Base-by-base conservation (phyloP, 345 rosid species). In the Bruguiera parviflora region DNA sequence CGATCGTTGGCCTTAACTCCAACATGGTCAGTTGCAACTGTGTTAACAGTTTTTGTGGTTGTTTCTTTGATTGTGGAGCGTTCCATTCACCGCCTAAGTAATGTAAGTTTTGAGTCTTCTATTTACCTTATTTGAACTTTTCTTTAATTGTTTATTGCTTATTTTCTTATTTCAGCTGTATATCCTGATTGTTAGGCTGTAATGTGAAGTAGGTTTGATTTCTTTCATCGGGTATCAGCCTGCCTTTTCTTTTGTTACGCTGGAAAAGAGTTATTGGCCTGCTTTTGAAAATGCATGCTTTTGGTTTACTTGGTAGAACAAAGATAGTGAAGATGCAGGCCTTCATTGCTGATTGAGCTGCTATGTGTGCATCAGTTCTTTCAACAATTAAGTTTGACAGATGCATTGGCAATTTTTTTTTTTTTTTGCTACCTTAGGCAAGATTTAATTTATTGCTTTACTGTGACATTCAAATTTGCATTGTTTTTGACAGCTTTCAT, bases 1-100 rank as follows among this genome's bases (percentile, higher is more conserved):
- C 79, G 96, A 78, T 87, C 97, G 2, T 76, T 91, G 79, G 96
- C 91, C 27, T 74, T 85, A 43, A 91, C 97, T 1, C 97, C 99
- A 58, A 91, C 97, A 67, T 95, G 99, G 99, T 91, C 97, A 22
- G 95, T 91, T 66, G 99, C 99, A 58, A 87, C 96, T 1, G 99
- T 91, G 43, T 74, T 95, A 80, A 91, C 97, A 11, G 68, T 95
- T 61, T 88, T 95, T 68, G 97, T 94, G 18, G 81, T 75, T 60
- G 90, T 95, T 69, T 95, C 99, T 56, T 73, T 88, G 79, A 77
- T 89, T 64, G 96, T 95, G 75, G 97, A 95, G 73, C 96, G 97
- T 61, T 80, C 88, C 8, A 95, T 92, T 71, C 88, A 88, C 74
- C 87, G 87, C 33, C 77, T 94, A 49, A 84, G 96, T 69, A 73